These are phyloP conservation scores for Collariella sp. DNA, from an alignment of 495 filamentous ascomycete species.

Conservation along the genomic window DNA sequence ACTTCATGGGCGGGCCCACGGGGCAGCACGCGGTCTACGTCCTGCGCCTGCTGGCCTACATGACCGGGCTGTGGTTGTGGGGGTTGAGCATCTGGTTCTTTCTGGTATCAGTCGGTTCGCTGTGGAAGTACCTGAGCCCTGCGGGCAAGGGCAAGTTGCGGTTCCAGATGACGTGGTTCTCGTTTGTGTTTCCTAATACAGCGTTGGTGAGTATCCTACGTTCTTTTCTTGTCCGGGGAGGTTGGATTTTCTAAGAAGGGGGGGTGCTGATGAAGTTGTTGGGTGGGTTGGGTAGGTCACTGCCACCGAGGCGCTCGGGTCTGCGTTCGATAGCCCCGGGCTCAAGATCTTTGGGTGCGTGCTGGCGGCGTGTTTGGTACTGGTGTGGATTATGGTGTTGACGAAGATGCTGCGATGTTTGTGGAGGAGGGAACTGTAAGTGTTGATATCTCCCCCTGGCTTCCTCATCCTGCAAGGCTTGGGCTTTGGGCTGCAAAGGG, in stretches of 20 bases:
- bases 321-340: constrained; percentile 50
- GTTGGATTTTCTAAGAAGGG: background rate
- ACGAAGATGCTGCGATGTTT: constrained; percentile 63
- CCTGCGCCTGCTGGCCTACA: constrained; percentile 33
- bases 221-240: too few species aligned
- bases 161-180: constrained; percentile 85
- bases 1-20: constrained; percentile 33
- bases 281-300: constrained; percentile 37
- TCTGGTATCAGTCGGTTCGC: constrained; percentile 64
- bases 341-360: constrained; percentile 63
- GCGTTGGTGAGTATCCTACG: constrained; percentile 41
- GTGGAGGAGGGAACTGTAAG: constrained; percentile 41
- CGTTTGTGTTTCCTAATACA: constrained; percentile 82
- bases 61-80: constrained; percentile 71
- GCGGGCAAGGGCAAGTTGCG: constrained; percentile 45
- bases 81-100: constrained; percentile 83
- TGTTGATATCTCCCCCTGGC: constrained; percentile 23
- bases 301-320: constrained; percentile 63
- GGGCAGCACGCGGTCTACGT: constrained; percentile 30
- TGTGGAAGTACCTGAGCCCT: constrained; percentile 59
- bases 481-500: too few species aligned
- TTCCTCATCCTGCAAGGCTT: too few species aligned
- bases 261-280: background rate
- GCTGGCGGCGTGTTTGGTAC: constrained; percentile 50
- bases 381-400: constrained; percentile 65